Evolutionary conservation across 129 eudicot genomes (phyloP).

Genomic region (Logfia minima): DNA sequence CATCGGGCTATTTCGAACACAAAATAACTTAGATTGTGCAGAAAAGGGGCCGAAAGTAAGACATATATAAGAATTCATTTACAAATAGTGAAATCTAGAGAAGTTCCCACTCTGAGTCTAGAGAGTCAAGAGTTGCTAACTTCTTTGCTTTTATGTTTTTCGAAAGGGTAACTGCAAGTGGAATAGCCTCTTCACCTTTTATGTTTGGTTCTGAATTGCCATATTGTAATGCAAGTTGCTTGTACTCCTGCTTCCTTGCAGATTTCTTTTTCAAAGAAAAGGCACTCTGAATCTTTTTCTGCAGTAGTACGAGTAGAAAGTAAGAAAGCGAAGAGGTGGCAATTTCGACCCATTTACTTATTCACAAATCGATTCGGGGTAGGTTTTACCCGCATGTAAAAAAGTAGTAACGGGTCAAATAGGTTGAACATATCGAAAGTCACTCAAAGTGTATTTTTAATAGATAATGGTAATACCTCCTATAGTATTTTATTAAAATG

Average conservation of each 20-base stretch:
- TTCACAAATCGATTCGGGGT: neutral
- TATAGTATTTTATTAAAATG: too few relatives aligned
- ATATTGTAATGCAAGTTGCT: slow-evolving; percentile 42
- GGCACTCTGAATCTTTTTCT: slow-evolving; percentile 62
- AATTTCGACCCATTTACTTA: neutral
- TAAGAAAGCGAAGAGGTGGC: neutral
- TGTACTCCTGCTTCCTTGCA: slow-evolving; percentile 49
- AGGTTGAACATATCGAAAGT: neutral
- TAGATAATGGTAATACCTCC: too few relatives aligned
- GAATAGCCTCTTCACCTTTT: neutral
- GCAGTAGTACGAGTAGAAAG: neutral
- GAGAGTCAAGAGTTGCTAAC: slow-evolving; percentile 26
- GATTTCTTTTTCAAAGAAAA: slow-evolving; percentile 53
- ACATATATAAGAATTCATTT: slow-evolving; percentile 27
- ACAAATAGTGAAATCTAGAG: slow-evolving; percentile 44
- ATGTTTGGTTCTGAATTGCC: slow-evolving; percentile 11
- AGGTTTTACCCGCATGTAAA: neutral
- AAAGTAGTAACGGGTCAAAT: neutral
- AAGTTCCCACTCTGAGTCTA: slow-evolving; percentile 85
- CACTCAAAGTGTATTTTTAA: neutral
- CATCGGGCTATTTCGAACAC: slow-evolving; percentile 24
- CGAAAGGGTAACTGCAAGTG: neutral
- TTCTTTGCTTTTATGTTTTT: slow-evolving; percentile 12
- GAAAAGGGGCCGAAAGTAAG: slow-evolving; percentile 32
- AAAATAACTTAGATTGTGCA: slow-evolving; percentile 16